phyloP scores from a whole-genome alignment of 2,329 filamentous ascomycete species.

The Botrytis fragariae region DNA sequence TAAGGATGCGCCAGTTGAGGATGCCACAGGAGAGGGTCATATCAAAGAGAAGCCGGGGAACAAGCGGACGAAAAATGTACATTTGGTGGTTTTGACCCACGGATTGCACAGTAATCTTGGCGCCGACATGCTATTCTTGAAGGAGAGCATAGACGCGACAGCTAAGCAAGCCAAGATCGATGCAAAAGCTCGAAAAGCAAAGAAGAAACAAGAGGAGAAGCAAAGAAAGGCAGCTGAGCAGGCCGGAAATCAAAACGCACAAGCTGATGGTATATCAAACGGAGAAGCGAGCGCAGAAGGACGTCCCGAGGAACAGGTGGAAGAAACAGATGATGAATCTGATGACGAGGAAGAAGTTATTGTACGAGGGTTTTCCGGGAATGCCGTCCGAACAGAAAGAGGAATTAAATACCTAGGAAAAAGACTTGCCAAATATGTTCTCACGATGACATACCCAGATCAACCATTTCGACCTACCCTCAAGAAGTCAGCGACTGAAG shows the following conservation, averaged over 20 bases:
- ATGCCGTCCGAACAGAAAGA: slow-evolving; percentile 85
- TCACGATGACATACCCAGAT: slow-evolving; percentile 89
- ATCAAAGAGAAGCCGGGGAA: slow-evolving; percentile 32
- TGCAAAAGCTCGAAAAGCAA: slow-evolving; percentile 58
- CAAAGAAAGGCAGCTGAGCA: slow-evolving; percentile 25
- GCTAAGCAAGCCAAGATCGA: slow-evolving; percentile 71
- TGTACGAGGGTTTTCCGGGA: slow-evolving; percentile 85
- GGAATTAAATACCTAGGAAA: slow-evolving; percentile 98
- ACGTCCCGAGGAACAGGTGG: not conserved
- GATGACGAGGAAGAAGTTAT: slow-evolving; percentile 80
- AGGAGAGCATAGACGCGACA: slow-evolving; percentile 91
- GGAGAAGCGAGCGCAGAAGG: slow-evolving; percentile 23
- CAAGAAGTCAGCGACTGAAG: slow-evolving; percentile 47
- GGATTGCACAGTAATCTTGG: slow-evolving; percentile 94
- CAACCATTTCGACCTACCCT: slow-evolving; percentile 76
- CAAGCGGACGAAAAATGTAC: slow-evolving; percentile 72
- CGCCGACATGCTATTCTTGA: slow-evolving; percentile 94
- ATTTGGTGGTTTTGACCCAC: slow-evolving; percentile 90
- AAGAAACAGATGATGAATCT: slow-evolving; percentile 33
- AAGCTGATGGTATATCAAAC: slow-evolving; percentile 17
- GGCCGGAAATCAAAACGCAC: slow-evolving; percentile 16
- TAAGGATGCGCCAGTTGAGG: slow-evolving; percentile 30
- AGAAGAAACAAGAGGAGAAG: slow-evolving; percentile 42
- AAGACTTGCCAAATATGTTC: slow-evolving; percentile 83
- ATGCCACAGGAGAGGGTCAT: slow-evolving; percentile 30